phyloP scores from a whole-genome alignment of 495 filamentous ascomycete genomes.

The Parathielavia hyrcaniae region DNA sequence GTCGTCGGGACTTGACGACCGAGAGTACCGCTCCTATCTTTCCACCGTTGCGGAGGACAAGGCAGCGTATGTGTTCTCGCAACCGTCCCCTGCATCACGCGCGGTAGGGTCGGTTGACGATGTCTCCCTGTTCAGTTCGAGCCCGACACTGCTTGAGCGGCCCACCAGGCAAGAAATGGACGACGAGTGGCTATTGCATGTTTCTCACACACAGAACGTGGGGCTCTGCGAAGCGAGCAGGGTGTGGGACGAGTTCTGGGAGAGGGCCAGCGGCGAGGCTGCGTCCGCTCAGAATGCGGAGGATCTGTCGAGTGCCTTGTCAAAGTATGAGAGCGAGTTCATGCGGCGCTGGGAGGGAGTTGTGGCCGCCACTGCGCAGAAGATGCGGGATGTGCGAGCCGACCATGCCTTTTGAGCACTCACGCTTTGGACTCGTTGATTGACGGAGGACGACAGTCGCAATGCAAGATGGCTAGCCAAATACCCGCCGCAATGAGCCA shows the following conservation, averaged over 20 bases:
- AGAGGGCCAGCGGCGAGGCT: constrained; percentile 16
- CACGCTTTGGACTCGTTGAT: neutral
- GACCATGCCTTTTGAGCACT: too few relatives aligned
- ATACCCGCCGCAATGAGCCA: too few relatives aligned
- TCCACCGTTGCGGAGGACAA: neutral
- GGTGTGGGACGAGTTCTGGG: constrained; percentile 28
- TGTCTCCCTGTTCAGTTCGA: constrained; percentile 3
- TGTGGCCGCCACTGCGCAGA: constrained; percentile 7
- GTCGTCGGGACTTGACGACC: neutral
- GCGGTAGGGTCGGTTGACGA: neutral
- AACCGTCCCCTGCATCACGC: neutral
- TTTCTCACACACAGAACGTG: constrained; percentile 16
- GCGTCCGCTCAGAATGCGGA: constrained; percentile 5
- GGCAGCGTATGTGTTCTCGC: neutral
- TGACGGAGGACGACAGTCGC: too few relatives aligned
- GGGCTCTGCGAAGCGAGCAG: constrained; percentile 22
- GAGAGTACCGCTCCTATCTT: neutral
- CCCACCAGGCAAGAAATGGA: neutral
- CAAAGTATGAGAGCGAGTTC: constrained; percentile 19
- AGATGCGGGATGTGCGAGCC: constrained; percentile 16
- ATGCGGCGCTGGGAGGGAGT: constrained; percentile 9
- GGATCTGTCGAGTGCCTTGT: constrained; percentile 11
- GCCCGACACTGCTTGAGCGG: neutral
- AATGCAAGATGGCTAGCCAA: too few relatives aligned
- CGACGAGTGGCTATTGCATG: neutral